Evolutionary conservation across 2,329 filamentous ascomycete species (phyloP), one percentile per base, ranked within the genome.

Genomic region (Arthrobotrys entomopaga): DNA sequence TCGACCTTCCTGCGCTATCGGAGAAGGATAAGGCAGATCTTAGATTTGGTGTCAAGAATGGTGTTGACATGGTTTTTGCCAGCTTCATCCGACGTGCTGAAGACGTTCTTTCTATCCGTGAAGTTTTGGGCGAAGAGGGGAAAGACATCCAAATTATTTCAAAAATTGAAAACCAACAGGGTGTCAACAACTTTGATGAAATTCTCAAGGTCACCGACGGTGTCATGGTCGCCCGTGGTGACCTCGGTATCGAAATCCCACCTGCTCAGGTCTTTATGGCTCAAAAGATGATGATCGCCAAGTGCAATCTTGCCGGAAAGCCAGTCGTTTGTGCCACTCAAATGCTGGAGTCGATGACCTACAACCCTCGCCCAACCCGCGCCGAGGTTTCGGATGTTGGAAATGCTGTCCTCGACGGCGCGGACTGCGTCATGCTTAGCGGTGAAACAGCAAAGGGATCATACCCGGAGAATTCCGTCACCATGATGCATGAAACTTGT

Each of bases 201-300:
- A 99, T 99, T 80, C 89, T 99, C 75, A 87, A 88, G 81, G 92
- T 93, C 85, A 98, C 95, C 4, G 95, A 99, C 83, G 95, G 95
- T 87, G 93, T 99, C 86, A 99, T 99, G 95, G 95, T 99, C 79
- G 95, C 95, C 80, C 94, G 95, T 88, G 95, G 95, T 85, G 95
- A 98, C 82, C 86, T 97, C 77, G 95, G 95, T 86, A 99, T 99
- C 80, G 95, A 99, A 85, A 99, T 99, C 80, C 94, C 95, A 57
- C 94, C 95, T 76, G 92, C 94, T 77, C 95, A 99, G 87, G 95
- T 99, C 78, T 99, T 99, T 84, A 92, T 96, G 79, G 95, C 95
- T 67, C 95, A 99, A 87, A 99, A 99, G 91, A 99, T 99, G 92
- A 93, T 99, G 88, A 99, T 99, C 84, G 93, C 95, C 84, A 98